A percentile compares a stretch with the other conserved stretches of the same genome.
phyloP scores from a whole-genome alignment of 2,329 filamentous ascomycete genomes.

The Didymella pinodella region DNA sequence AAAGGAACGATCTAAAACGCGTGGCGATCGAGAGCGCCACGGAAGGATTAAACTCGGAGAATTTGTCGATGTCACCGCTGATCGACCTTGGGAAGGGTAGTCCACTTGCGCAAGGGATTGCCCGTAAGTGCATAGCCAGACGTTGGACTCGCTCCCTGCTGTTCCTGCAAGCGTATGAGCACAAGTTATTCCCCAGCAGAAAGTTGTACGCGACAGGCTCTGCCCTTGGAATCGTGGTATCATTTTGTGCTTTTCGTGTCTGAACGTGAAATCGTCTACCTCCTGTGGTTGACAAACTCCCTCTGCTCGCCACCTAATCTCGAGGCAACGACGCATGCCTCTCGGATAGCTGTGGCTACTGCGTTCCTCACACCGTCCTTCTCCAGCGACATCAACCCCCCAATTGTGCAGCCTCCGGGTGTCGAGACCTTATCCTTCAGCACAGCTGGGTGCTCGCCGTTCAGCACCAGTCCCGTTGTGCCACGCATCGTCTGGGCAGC shows the following conservation, averaged over 20 bases:
- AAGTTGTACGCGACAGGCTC: no score
- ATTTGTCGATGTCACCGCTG: neutral
- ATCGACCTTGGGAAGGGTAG: neutral
- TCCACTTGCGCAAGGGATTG: neutral
- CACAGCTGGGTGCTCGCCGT: conserved; percentile 77
- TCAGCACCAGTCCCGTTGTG: conserved; percentile 72
- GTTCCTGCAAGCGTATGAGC: no score
- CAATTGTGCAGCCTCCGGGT: conserved; percentile 80
- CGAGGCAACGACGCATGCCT: conserved; percentile 74
- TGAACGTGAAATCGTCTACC: conserved; percentile 22
- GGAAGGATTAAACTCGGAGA: neutral
- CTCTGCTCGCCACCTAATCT: conserved; percentile 66
- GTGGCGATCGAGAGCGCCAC: neutral
- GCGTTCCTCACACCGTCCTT: conserved; percentile 74
- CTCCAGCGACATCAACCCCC: conserved; percentile 75
- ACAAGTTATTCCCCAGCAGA: no score
- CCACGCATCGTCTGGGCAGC: conserved; percentile 81
- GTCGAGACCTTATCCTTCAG: conserved; percentile 79
- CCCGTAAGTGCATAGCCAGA: no score
- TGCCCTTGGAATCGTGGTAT: neutral
- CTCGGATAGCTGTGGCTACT: conserved; percentile 72
- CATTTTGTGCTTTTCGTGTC: neutral
- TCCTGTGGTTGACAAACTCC: conserved; percentile 55
- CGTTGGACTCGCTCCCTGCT: no score
- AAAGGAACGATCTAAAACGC: neutral